Evolutionary conservation across 2,329 filamentous ascomycete genomes (phyloP).

Genomic region (Sclerotiophoma versabilis): DNA sequence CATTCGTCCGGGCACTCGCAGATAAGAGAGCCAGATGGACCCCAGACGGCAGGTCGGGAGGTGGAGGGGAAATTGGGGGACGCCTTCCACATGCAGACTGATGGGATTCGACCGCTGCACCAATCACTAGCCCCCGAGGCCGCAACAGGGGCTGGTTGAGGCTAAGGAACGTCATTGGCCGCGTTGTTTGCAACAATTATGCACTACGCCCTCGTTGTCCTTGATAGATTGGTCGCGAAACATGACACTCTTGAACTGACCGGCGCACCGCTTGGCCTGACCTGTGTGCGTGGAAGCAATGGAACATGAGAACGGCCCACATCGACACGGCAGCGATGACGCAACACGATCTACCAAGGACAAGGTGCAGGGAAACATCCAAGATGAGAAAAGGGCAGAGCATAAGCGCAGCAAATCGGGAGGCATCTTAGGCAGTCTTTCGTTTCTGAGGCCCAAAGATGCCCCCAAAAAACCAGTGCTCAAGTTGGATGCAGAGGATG

Average conservation of each 20-base stretch:
- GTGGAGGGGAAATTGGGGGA: constrained; percentile 34
- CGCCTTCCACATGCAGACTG: constrained; percentile 31
- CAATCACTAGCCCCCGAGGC: constrained; percentile 24
- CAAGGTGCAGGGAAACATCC: constrained; percentile 14
- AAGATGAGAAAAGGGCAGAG: constrained; percentile 12
- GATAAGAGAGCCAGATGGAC: constrained; percentile 23
- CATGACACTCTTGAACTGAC: constrained; percentile 26
- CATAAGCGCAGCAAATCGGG: constrained; percentile 66
- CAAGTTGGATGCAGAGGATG: constrained; percentile 20
- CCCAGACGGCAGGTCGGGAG: constrained; percentile 22
- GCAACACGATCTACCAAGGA: constrained; percentile 3
- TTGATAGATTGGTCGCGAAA: constrained; percentile 22
- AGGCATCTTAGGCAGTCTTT: constrained; percentile 71
- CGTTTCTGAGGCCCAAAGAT: constrained; percentile 65
- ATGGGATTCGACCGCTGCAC: constrained; percentile 24
- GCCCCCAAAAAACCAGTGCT: constrained; percentile 44
- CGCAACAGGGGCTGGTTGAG: constrained; percentile 22
- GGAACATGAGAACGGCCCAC: constrained; percentile 29
- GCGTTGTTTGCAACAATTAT: constrained; percentile 12
- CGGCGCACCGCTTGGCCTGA: constrained; percentile 26
- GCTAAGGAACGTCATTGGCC: constrained; percentile 17
- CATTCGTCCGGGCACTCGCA: constrained; percentile 20
- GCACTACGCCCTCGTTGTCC: constrained; percentile 12
- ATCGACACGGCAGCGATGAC: constrained; percentile 16
- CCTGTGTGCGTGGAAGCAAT: constrained; percentile 27